Base-by-base conservation (phyloP, 129 eudicot genomes). In the Flaveria brownii region DNA sequence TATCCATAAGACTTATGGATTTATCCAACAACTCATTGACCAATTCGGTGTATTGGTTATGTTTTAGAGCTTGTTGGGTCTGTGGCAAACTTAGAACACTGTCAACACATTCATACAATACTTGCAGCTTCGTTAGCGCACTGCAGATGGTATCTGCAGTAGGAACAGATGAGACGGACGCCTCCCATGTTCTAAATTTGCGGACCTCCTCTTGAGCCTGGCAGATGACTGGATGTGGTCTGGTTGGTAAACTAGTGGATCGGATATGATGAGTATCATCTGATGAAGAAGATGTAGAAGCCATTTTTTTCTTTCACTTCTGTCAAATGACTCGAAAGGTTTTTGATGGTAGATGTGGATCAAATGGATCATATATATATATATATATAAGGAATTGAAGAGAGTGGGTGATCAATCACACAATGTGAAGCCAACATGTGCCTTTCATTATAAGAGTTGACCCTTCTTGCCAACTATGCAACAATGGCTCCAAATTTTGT, bases 201-300 rank as follows among this genome's bases (percentile, higher is more conserved):
- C 45, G 72, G 43, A 87, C 77, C 81, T 82, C 82, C 68, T 84
- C 81, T 76, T 84, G 85, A 30, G 85, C 75, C 39, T 78, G 85
- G 36, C 69, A 73, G 66, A 79, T 77, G 59, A 67, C 74, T 25
- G 88, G 83, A 55, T 87, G 86, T 57, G 84, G 66, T 77, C 88
- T 42, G 9, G 79, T 70, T 10, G 91, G 91, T 76, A 87, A 82
- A 81, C 92, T 87, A 23, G 85, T 74, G 4, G 92, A 80, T 77
- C 92, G 77, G 68, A 69, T 63, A 39, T 84, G 85, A 17, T 69
- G 78, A 30, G 43, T 55, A 7, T 67, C 73, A 9, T 69, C 84
- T 1, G 80, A 5, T 20, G 80, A 70, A 43, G 66, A 55, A 57
- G 86, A 63, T 33, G 72, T 81, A 51, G 85, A 75, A 68, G 78